A percentile compares a stretch with the other conserved stretches of the same genome.
Evolutionary conservation across 2,329 filamentous ascomycete genomes (phyloP).

Genomic region (Dothistroma septosporum): DNA sequence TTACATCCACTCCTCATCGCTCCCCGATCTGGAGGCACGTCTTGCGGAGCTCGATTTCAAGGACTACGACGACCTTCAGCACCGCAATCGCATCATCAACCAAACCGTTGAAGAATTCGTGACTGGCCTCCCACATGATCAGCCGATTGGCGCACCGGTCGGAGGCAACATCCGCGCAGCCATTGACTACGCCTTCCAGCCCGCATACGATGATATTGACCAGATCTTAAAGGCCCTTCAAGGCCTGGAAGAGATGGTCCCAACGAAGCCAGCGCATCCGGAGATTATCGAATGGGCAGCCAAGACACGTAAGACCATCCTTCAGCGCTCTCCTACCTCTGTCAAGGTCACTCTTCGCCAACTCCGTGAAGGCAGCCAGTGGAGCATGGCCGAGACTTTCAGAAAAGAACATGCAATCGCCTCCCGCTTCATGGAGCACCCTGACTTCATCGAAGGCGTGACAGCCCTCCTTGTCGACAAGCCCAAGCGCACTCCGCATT

Average conservation of each 20-base stretch:
- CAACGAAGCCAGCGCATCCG: conserved; percentile 34
- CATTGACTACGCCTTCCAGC: conserved; percentile 65
- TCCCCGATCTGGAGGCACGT: conserved; percentile 76
- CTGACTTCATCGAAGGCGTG: conserved; percentile 92
- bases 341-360: conserved; percentile 80
- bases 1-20: conserved; percentile 85
- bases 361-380: conserved; percentile 69
- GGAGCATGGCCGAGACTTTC: conserved; percentile 84
- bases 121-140: conserved; percentile 74
- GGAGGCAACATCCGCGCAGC: conserved; percentile 66
- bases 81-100: conserved; percentile 71
- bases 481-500: conserved; percentile 61
- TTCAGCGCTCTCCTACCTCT: conserved; percentile 76
- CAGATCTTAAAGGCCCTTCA: conserved; percentile 68
- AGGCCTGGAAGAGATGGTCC: conserved; percentile 39
- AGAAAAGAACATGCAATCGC: conserved; percentile 81
- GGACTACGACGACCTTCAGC: conserved; percentile 62
- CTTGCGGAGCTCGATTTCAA: conserved; percentile 85
- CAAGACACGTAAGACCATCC: conserved; percentile 70
- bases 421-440: conserved; percentile 80
- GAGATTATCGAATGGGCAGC: conserved; percentile 68
- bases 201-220: conserved; percentile 53
- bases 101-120: conserved; percentile 86
- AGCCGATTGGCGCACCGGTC: conserved; percentile 42
- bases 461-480: conserved; percentile 72